phyloP scores from a whole-genome alignment of 257 asterid species.

The Lavandula angustifolia region DNA sequence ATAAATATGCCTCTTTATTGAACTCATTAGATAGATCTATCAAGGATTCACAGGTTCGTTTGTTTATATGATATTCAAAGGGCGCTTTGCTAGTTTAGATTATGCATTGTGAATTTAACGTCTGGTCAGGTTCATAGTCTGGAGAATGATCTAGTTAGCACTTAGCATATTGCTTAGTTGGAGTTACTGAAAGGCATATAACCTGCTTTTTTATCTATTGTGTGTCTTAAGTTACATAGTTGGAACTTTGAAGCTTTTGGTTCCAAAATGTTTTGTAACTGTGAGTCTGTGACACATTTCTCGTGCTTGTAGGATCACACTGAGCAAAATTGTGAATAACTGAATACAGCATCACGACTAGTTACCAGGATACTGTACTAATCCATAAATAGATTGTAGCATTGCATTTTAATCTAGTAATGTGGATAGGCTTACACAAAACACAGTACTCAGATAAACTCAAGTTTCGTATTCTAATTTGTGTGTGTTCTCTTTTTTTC shows the following conservation, averaged over 20 bases:
- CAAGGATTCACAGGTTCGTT: neutral
- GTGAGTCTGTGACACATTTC: conserved; percentile 4
- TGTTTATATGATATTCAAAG: conserved; percentile 8
- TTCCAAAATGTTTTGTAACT: neutral
- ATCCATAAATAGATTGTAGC: conserved; percentile 10
- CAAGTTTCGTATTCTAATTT: conserved; percentile 1
- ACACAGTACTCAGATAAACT: conserved; percentile 5
- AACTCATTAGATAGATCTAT: neutral
- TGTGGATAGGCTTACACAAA: neutral
- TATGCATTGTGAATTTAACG: neutral
- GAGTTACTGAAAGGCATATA: neutral
- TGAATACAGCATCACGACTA: neutral
- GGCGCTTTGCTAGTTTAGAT: neutral
- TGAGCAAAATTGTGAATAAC: conserved; percentile 14
- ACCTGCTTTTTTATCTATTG: neutral
- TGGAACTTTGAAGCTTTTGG: conserved; percentile 9
- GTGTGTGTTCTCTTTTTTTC: conserved; percentile 23
- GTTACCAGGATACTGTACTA: neutral
- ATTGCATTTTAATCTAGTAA: neutral
- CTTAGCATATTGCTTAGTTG: neutral
- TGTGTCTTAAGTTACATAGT: neutral
- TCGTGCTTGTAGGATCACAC: conserved; percentile 6
- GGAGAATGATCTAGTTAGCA: neutral
- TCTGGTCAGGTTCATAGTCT: conserved; percentile 4
- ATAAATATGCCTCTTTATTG: neutral